Percentiles rank a stretch among this genome's conserved stretches.
These are phyloP conservation scores for Eimeria tenella DNA, from an alignment of 169 alveolate genomes.

Conservation along the genomic window DNA sequence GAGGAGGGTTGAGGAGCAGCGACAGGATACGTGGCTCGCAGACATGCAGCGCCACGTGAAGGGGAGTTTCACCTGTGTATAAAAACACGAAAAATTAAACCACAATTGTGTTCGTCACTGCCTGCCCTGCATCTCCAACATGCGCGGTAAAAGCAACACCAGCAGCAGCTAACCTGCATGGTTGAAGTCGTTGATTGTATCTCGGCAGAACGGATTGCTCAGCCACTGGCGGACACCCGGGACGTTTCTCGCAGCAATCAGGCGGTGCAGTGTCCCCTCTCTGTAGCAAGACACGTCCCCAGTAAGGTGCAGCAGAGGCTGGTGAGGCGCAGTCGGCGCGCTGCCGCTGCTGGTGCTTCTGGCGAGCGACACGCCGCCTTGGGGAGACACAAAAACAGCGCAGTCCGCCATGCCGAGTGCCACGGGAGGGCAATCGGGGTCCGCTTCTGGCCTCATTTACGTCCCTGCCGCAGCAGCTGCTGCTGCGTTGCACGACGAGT, in stretches of 20 bases:
- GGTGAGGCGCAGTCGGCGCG: conserved; percentile 48
- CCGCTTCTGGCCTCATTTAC: conserved; percentile 6
- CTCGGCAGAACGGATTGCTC: conserved; percentile 69
- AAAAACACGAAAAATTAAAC: no score
- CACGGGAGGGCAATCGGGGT: background rate
- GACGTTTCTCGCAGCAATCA: conserved; percentile 66
- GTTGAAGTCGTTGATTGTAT: conserved; percentile 69
- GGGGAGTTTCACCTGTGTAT: conserved; percentile 75
- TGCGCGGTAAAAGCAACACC: conserved; percentile 24
- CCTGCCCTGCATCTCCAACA: background rate
- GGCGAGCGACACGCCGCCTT: background rate
- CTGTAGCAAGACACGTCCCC: conserved; percentile 17
- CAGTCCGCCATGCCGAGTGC: conserved; percentile 47
- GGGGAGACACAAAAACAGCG: conserved; percentile 13
- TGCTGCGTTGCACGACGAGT: conserved; percentile 1
- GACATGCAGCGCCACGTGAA: conserved; percentile 70
- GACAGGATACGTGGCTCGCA: conserved; percentile 75
- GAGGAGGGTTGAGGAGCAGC: conserved; percentile 64
- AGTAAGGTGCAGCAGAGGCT: conserved; percentile 49
- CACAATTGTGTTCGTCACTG: no score
- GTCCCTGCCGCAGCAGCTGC: conserved; percentile 17
- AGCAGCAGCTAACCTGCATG: conserved; percentile 68
- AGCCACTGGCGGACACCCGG: conserved; percentile 77
- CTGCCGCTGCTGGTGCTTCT: conserved; percentile 46
- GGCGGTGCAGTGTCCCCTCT: conserved; percentile 67